Evolutionary conservation across 495 filamentous ascomycete genomes (phyloP).

Genomic region (Lasiosphaeriaceae sp.): DNA sequence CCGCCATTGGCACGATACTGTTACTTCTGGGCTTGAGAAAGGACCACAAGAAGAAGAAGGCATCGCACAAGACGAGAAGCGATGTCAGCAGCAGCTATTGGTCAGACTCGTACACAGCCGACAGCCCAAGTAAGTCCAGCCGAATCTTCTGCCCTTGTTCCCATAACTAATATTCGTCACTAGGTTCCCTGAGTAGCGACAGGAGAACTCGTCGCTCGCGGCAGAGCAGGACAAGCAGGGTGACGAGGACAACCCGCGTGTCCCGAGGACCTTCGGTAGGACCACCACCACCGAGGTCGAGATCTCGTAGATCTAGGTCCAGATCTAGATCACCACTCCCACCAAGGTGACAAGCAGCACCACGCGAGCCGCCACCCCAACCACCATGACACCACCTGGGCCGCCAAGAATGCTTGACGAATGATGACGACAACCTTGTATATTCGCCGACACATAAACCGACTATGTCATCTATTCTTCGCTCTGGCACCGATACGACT

Average conservation of each 20-base stretch:
- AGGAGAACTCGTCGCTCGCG: constrained; percentile 27
- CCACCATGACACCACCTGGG: background rate
- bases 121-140: constrained; percentile 44
- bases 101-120: constrained; percentile 41
- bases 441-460: too few relatives aligned
- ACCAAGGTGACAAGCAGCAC: constrained; percentile 3
- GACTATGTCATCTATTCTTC: too few relatives aligned
- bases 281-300: constrained; percentile 12
- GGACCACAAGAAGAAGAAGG: constrained; percentile 48
- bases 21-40: constrained; percentile 74
- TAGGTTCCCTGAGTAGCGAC: constrained; percentile 41
- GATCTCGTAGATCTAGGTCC: constrained; percentile 7
- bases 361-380: background rate
- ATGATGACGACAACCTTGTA: too few relatives aligned
- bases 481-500: too few relatives aligned
- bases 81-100: constrained; percentile 48
- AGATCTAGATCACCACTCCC: background rate
- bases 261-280: constrained; percentile 22
- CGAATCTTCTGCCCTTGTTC: background rate
- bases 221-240: constrained; percentile 23
- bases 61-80: constrained; percentile 41
- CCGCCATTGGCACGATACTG: constrained; percentile 62
- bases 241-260: constrained; percentile 29
- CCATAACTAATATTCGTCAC: constrained; percentile 7
- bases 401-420: background rate